Evolutionary conservation across 2,329 filamentous ascomycete genomes (phyloP), one percentile per base, ranked within the genome.

Genomic region (Pestalotiopsis sp.): DNA sequence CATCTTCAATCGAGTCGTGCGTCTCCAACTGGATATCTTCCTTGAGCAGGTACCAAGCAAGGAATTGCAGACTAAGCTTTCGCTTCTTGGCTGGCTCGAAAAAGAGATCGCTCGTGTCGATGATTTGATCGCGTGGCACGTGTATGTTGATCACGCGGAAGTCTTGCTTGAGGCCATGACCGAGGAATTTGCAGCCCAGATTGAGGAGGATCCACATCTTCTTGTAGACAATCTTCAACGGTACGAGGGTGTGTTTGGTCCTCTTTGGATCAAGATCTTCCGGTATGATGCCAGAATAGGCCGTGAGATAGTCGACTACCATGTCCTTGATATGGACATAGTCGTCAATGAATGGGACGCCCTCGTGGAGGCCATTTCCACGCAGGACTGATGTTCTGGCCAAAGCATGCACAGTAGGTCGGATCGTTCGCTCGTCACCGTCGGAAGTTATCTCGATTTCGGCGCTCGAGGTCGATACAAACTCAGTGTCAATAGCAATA

Each of bases 131-230:
- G 77, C 92, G 93, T 1, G 97, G 96, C 0, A 99, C 92, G 78
- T 98, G 93, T 67, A 99, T 98, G 79, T 99, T 99, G 81, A 97
- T 97, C 67, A 97, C 97, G 66, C 96, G 93, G 82, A 99, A 98
- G 80, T 99, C 96, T 74, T 96, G 95, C 73, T 93, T 93, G 57
- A 99, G 85, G 3, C 95, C 95, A 76, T 99, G 96, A 2, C 96
- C 96, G 4, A 99, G 88, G 78, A 99, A 99, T 71, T 93, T 90
- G 81, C 94, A 97, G 62, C 96, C 96, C 0, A 98, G 86, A 77
- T 99, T 99, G 39, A 99, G 88, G 20, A 99, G 86, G 17, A 98
- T 89, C 97, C 97, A 99, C 38, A 99, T 90, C 79, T 98, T 98
- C 82, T 99, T 99, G 85, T 98, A 99, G 1, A 93, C 95, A 68